phyloP scores from a whole-genome alignment of 1,284 basidiomycete genomes.

The Puccinia polysora region DNA sequence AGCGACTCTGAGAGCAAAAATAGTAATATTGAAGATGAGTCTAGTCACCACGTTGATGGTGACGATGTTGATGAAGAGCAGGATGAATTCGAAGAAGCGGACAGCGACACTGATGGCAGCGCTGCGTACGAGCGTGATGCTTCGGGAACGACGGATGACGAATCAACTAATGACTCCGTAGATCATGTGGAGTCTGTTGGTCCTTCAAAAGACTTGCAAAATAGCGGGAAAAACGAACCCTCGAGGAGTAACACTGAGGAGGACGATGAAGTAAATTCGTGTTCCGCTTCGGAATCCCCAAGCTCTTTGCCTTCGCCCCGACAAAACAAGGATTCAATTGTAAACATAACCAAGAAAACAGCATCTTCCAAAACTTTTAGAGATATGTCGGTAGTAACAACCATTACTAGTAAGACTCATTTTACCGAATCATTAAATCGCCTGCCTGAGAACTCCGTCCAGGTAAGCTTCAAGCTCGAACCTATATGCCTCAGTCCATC shows the following conservation, averaged over 20 bases:
- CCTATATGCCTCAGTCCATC: slow-evolving; percentile 11
- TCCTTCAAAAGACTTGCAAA: too few species aligned
- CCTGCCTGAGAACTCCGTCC: slow-evolving; percentile 20
- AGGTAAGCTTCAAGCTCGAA: slow-evolving; percentile 30
- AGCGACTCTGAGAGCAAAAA: background rate
- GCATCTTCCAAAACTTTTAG: too few species aligned
- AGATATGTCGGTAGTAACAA: slow-evolving; percentile 20
- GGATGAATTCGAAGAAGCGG: background rate
- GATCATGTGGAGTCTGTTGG: too few species aligned
- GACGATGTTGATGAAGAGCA: slow-evolving; percentile 21
- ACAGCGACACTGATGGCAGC: background rate
- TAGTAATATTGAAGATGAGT: background rate
- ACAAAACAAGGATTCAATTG: too few species aligned
- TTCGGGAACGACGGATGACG: background rate
- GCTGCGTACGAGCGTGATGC: background rate
- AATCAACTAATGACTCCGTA: background rate
- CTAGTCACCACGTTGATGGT: background rate
- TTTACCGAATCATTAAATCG: slow-evolving; percentile 22
- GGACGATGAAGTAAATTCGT: too few species aligned
- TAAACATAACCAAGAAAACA: too few species aligned
- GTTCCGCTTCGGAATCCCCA: too few species aligned
- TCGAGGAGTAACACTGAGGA: too few species aligned
- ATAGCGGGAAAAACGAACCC: too few species aligned
- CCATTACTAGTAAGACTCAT: slow-evolving; percentile 20
- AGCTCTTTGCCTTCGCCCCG: too few species aligned